phyloP scores from a whole-genome alignment of 257 asterid species.

The Linderniella brevidens region DNA sequence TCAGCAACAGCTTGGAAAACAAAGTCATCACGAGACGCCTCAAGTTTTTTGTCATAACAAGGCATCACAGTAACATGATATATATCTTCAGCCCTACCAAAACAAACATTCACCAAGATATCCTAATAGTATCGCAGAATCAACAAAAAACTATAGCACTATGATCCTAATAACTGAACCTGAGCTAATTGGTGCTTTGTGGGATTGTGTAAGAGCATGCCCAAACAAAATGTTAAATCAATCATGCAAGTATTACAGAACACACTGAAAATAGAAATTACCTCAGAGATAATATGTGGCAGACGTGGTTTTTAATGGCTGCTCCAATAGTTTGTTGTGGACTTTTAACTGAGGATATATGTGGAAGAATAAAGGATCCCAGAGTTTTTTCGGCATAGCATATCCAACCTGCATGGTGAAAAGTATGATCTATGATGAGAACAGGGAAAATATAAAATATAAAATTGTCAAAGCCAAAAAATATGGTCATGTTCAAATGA shows the following conservation, averaged over 20 bases:
- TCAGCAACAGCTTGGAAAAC: conserved; percentile 45
- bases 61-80: conserved; percentile 99
- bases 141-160: too few species aligned
- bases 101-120: conserved; percentile 6
- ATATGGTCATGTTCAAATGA: too few species aligned
- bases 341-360: conserved; percentile 90
- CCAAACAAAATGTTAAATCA: neutral
- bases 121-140: too few species aligned
- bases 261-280: conserved; percentile 11
- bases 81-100: conserved; percentile 69
- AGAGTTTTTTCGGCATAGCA: conserved; percentile 98
- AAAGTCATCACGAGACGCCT: conserved; percentile 93
- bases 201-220: too few species aligned
- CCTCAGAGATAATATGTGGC: conserved; percentile 51
- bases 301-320: conserved; percentile 48
- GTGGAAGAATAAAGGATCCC: conserved; percentile 81
- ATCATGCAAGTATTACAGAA: neutral
- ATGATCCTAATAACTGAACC: too few species aligned
- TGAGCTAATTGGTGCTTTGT: too few species aligned
- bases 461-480: too few species aligned
- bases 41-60: conserved; percentile 96
- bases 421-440: too few species aligned
- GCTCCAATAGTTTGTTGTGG: conserved; percentile 96
- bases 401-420: conserved; percentile 65
- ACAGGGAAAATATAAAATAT: too few species aligned